Base-by-base conservation (phyloP, 176 grass and related monocot genomes). In the Cenchrus fungigraminus region DNA sequence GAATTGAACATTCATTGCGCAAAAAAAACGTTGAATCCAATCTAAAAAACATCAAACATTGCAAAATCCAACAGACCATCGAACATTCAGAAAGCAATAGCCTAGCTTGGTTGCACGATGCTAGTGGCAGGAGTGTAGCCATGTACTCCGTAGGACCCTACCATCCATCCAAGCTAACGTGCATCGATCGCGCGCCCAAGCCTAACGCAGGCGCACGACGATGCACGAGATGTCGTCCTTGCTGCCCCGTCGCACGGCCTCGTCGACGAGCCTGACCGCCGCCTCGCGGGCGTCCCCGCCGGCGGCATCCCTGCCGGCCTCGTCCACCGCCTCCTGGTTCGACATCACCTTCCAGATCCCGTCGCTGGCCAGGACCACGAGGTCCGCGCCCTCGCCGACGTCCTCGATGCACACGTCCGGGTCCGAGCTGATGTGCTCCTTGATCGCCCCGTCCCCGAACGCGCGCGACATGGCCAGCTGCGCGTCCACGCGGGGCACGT, bases 271-370 rank as follows among this genome's bases (percentile, higher is more conserved):
- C 73, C 86, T 20, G 4, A 19, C 67, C 34, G 87, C 91, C 40
- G 91, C 94, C 47, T 69, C 52, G 50, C 74, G 50, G 6, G 84
- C 84, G 73, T 89, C 87, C 46, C 12, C 46, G 44, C 12, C 46
- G 51, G 9, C 40, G 70, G 9, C 40, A 74, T 11, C 20, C 76
- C 73, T 73, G 83, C 47, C 47, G 49, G 10, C 73, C 54, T 29
- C 43, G 65, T 93, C 81, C 69, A 86, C 89, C 8, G 74, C 86
- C 64, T 87, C 91, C 52, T 93, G 77, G 82, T 89, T 93, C 5
- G 81, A 89, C 84, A 96, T 91, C 49, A 93, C 89, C 82, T 87
- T 91, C 94, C 84, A 91, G 8, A 90, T n/a, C 17, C 94, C 89
- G 86, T 96, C 87, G 84, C 88, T 96, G 11, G 89, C 91, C 43